Base-by-base conservation (phyloP, 177 flowering plant species). In the Vitis hybrid region DNA sequence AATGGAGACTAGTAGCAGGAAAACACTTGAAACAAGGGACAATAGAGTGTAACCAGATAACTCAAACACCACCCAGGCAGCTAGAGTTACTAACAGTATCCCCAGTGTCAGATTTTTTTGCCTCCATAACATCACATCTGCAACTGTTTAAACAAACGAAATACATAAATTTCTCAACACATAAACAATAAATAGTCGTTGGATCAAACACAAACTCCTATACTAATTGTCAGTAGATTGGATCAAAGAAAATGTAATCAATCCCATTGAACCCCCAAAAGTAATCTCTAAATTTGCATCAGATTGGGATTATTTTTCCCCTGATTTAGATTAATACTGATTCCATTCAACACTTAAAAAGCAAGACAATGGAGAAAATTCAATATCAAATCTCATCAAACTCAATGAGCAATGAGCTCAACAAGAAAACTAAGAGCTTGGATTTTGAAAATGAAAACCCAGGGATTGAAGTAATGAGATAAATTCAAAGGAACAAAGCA, bases 61-160 rank as follows among this genome's bases (percentile, higher is more conserved):
- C 79, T 92, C 95, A 79, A 95, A 95, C 79, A 93, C 88, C 76
- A 91, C 62, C 99, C 98, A 93, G 65, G 85, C 82, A 68, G 88
- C 85, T 56, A 90, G 61, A 62, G 89, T 80, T 10, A 77, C 83
- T 48, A 80, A 32, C 63, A 95, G 70, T 49, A 91, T 84, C 61
- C 89, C 88, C 64, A 77, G 13, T 18, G 88, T 88, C 17, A 81
- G 24, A 80, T 90, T 80, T 75, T 74, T 88, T 68, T 67, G 68
- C 69, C 92, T 95, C 98, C 99, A 93, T 12, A 95, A 76, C 61
- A 91, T 78, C 75, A 93, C 87, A 89, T 95, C 99, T 72, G 97
- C 97, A 79, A 80, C 99, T 95, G 93, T 70, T 72, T 65, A 66
- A 53, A 73, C 50, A 64, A 71, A 59, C 61, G 4, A 54, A 32